phyloP scores from a whole-genome alignment of 2,329 filamentous ascomycete genomes.

The Talaromyces sp. region DNA sequence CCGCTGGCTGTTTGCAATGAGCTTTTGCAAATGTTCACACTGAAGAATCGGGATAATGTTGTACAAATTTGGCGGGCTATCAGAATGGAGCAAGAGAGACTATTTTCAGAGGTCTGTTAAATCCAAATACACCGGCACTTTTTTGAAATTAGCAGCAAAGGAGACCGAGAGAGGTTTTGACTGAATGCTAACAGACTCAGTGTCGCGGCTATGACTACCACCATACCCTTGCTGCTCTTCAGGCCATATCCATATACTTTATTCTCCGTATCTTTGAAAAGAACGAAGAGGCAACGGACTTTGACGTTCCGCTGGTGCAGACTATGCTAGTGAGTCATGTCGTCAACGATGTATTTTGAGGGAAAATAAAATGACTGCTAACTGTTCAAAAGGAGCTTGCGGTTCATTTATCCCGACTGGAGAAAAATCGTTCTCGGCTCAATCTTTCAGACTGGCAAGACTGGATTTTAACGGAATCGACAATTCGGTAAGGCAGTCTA shows the following conservation, averaged over 20 bases:
- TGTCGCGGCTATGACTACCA: background rate
- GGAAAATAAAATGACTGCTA: background rate
- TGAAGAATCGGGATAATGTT: constrained; percentile 11
- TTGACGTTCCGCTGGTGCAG: constrained; percentile 10
- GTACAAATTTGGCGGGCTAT: constrained; percentile 6
- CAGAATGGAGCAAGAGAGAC: constrained; percentile 12
- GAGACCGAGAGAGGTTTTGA: too few species aligned
- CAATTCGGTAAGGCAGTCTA: background rate
- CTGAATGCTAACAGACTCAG: background rate
- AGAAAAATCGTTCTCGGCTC: background rate
- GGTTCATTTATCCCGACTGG: background rate
- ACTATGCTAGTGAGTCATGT: constrained; percentile 6
- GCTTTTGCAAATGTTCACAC: constrained; percentile 4
- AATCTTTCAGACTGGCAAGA: constrained; percentile 1
- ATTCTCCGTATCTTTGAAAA: constrained; percentile 10
- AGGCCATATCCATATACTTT: constrained; percentile 12
- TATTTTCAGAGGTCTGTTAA: background rate
- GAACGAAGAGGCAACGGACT: constrained; percentile 11
- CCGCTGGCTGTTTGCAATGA: constrained; percentile 11
- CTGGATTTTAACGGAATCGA: constrained; percentile 6
- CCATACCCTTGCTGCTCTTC: constrained; percentile 6
- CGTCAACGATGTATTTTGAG: background rate
- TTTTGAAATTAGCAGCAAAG: background rate
- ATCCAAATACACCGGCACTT: too few species aligned
- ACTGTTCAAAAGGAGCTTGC: constrained; percentile 1